These are phyloP conservation scores for Sesbania bispinosa DNA, from an alignment of 306 rosid genomes.

Conservation along the genomic window DNA sequence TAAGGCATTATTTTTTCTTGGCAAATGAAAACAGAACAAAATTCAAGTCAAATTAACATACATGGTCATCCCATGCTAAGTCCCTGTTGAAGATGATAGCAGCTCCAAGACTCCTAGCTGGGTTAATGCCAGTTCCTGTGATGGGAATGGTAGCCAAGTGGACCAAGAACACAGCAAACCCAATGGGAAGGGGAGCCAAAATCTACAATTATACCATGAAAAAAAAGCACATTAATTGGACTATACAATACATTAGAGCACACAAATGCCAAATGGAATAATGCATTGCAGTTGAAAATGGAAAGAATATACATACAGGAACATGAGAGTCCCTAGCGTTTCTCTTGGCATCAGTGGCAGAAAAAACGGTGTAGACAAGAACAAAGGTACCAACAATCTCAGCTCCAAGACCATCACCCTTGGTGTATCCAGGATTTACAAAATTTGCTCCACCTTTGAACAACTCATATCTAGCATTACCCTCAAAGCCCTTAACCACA, in stretches of 20 bases:
- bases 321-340: slow-evolving; percentile 90
- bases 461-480: slow-evolving; percentile 32
- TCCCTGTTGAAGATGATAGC: slow-evolving; percentile 75
- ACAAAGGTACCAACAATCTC: slow-evolving; percentile 85
- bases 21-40: not conserved
- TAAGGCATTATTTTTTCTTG: not conserved
- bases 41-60: slow-evolving; percentile 14
- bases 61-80: slow-evolving; percentile 78
- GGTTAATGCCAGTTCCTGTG: slow-evolving; percentile 91
- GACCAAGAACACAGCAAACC: slow-evolving; percentile 91
- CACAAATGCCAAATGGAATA: not conserved
- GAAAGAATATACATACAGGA: slow-evolving; percentile 48
- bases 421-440: slow-evolving; percentile 70
- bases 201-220: slow-evolving; percentile 38
- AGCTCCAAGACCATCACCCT: slow-evolving; percentile 86
- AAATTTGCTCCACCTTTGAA: slow-evolving; percentile 68
- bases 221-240: not conserved
- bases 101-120: slow-evolving; percentile 93
- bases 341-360: slow-evolving; percentile 95
- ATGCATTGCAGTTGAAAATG: not conserved
- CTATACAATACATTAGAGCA: too few species aligned
- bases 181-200: slow-evolving; percentile 92
- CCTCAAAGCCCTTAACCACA: slow-evolving; percentile 75
- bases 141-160: slow-evolving; percentile 95
- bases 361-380: slow-evolving; percentile 91